Percentiles rank a stretch among this genome's conserved stretches.
phyloP scores from a whole-genome alignment of 1,284 basidiomycete genomes.

The Ceratobasidium sp. region DNA sequence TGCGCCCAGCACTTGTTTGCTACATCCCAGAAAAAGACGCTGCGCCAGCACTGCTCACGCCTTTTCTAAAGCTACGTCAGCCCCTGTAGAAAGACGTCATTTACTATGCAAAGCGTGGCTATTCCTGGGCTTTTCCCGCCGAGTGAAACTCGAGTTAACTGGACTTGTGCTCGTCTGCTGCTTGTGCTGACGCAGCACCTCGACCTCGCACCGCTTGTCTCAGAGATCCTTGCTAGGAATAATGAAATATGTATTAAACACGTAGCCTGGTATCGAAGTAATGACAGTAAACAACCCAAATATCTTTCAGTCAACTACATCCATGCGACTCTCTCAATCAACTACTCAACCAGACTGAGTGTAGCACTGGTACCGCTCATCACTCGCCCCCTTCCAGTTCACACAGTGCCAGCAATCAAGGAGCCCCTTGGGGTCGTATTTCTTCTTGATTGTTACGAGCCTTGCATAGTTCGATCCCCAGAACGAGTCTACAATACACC shows the following conservation, averaged over 20 bases:
- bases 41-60: neutral
- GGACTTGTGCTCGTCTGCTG: too few species aligned
- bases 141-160: too few species aligned
- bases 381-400: slow-evolving; percentile 24
- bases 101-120: neutral
- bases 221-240: too few species aligned
- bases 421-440: slow-evolving; percentile 47
- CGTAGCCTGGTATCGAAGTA: neutral
- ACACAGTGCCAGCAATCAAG: slow-evolving; percentile 42
- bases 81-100: slow-evolving; percentile 7
- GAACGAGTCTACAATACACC: slow-evolving; percentile 15
- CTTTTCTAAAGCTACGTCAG: slow-evolving; percentile 21
- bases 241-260: too few species aligned
- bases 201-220: too few species aligned
- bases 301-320: neutral
- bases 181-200: too few species aligned
- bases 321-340: neutral
- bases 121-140: too few species aligned
- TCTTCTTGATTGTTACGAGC: slow-evolving; percentile 46
- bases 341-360: slow-evolving; percentile 24
- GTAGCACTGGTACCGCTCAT: slow-evolving; percentile 40
- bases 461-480: slow-evolving; percentile 47
- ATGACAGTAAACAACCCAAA: neutral
- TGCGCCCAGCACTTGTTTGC: slow-evolving; percentile 27
- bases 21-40: slow-evolving; percentile 22